These are phyloP conservation scores for Meyerozyma athensensis DNA, from an alignment of 1,139 yeast species.

Conservation along the genomic window DNA sequence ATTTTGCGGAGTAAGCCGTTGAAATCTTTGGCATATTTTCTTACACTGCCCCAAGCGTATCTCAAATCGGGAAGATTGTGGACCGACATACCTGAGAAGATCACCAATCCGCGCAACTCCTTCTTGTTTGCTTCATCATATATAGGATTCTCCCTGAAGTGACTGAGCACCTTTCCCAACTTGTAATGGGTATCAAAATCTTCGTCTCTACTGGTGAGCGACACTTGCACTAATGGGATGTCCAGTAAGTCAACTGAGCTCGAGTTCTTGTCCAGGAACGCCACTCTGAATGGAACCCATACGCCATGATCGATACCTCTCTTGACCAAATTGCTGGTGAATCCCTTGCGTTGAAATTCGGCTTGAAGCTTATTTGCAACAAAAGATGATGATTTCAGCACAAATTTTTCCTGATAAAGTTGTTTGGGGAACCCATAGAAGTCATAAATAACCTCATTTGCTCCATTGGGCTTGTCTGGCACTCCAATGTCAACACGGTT, in stretches of 20 bases:
- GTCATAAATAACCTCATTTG: conserved; percentile 56
- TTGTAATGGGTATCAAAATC: conserved; percentile 46
- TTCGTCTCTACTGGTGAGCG: conserved; percentile 46
- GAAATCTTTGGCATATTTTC: conserved; percentile 51
- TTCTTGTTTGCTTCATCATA: conserved; percentile 26
- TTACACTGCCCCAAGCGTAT: conserved; percentile 17
- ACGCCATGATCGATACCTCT: conserved; percentile 80
- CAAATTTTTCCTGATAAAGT: conserved; percentile 62
- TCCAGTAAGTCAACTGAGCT: conserved; percentile 24
- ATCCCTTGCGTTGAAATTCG: conserved; percentile 37
- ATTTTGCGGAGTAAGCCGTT: conserved; percentile 37
- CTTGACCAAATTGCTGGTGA: conserved; percentile 37
- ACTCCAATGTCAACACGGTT: conserved; percentile 46
- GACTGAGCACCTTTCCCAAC: conserved; percentile 52
- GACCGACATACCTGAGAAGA: conserved; percentile 76
- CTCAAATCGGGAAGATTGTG: conserved; percentile 61
- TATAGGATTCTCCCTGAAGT: conserved; percentile 42
- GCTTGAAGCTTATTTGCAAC: conserved; percentile 43
- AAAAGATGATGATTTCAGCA: conserved; percentile 35
- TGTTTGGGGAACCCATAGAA: conserved; percentile 65
- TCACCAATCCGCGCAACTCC: conserved; percentile 41
- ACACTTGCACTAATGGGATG: conserved; percentile 63
- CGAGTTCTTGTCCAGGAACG: conserved; percentile 44
- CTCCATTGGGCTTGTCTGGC: conserved; percentile 30
- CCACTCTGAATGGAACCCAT: conserved; percentile 77